Conservation (phyloP, 108 stramenopile genomes). For the Skeletonema grethae region DNA sequence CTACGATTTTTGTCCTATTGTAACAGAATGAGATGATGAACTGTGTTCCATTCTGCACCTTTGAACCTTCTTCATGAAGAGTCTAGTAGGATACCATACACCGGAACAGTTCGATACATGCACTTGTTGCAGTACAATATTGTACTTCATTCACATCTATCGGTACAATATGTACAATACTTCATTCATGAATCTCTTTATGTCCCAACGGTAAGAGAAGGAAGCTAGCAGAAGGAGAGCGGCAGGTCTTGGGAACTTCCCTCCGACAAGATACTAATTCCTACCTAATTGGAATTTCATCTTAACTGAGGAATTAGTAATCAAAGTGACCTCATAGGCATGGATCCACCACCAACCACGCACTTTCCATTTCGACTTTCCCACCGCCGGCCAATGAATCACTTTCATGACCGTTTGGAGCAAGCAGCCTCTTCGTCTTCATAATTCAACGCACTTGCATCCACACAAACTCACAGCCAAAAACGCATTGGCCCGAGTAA, state of each 20-base stretch:
- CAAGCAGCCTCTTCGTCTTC: not conserved
- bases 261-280: not conserved
- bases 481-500: not conserved
- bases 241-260: not conserved
- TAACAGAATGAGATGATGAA: no score
- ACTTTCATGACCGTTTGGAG: not conserved
- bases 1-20: no score
- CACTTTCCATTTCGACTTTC: not conserved
- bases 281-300: not conserved
- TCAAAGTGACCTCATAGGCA: not conserved
- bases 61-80: no score
- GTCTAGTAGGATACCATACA: no score
- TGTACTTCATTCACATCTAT: no score
- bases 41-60: no score
- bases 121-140: no score
- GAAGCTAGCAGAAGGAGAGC: not conserved
- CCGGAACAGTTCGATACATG: no score
- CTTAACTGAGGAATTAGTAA: not conserved
- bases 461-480: not conserved
- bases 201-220: no score
- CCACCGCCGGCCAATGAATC: not conserved
- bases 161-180: no score
- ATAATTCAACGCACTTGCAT: not conserved
- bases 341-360: not conserved
- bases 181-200: no score